Conservation (phyloP, 2,329 filamentous ascomycete species). For the Davidsoniella neocaledoniae region DNA sequence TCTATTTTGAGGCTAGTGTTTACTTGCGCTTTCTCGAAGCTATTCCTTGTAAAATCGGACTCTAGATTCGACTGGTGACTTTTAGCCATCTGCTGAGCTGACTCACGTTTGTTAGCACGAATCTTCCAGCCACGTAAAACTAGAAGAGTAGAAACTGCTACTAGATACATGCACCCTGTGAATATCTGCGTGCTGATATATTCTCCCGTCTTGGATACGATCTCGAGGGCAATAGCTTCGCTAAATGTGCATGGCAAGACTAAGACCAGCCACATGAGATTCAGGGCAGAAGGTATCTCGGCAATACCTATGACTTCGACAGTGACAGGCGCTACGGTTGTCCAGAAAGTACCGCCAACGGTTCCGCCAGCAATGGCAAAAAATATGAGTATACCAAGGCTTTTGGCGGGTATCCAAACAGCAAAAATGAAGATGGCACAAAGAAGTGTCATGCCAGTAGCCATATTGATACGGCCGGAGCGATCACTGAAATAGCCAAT, state of each 20-base stretch:
- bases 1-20: too few species aligned
- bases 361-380: slow-evolving; percentile 55
- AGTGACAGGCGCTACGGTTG: slow-evolving; percentile 49
- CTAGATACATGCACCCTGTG: slow-evolving; percentile 42
- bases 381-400: slow-evolving; percentile 50
- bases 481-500: slow-evolving; percentile 58
- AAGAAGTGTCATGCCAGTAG: slow-evolving; percentile 44
- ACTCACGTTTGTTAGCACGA: not conserved
- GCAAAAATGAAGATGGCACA: slow-evolving; percentile 49
- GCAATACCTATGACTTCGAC: slow-evolving; percentile 59
- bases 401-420: slow-evolving; percentile 53
- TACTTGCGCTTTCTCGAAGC: too few species aligned
- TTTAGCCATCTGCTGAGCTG: too few species aligned
- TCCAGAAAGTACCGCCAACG: slow-evolving; percentile 57
- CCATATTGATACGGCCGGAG: slow-evolving; percentile 58
- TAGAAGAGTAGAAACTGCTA: slow-evolving; percentile 22
- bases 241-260: slow-evolving; percentile 54
- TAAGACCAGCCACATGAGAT: slow-evolving; percentile 54
- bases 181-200: slow-evolving; percentile 42
- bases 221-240: slow-evolving; percentile 44
- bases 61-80: too few species aligned
- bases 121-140: slow-evolving; percentile 24
- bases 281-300: slow-evolving; percentile 49
- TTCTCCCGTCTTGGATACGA: slow-evolving; percentile 27
- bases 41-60: too few species aligned